Base-by-base conservation (phyloP, 2,329 filamentous ascomycete species). In the Colletotrichum sp. region DNA sequence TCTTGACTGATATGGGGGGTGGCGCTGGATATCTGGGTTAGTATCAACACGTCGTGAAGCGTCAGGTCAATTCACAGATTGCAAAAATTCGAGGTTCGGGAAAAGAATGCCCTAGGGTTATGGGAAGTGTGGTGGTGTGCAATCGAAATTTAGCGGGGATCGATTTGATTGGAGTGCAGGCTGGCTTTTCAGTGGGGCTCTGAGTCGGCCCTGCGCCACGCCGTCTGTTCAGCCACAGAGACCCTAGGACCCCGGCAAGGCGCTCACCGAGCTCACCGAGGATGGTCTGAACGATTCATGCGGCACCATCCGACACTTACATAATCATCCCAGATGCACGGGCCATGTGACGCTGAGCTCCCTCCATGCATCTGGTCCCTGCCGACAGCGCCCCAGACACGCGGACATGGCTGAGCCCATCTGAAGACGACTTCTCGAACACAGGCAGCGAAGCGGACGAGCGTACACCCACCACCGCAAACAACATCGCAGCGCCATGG, bases 401-500 rank as follows among this genome's bases (percentile, higher is more conserved):
- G 70, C 73, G 57, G 70, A 74, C 70, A 65, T 65, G 61, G 28
- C 48, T 38, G 28, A 68, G 64, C 21, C 43, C 70, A 65, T 68
- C 70, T 24, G n/a, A 73, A 68, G 48, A 76, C 74, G 52, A 74
- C 72, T 43, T 26, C 67, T 77, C 57, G 66, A 26, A 58, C 68
- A 65, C 15, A 24, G 48, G 21, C 26, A 67, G 52, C 30, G 18
- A 28, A 71, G 26, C 28, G 18, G 55, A 66, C 58, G 26, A 72
- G 61, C 65, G 12, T 28, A 77, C 63, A 63, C 43, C 43, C 34
- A 73, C 28, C 57, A 30, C 28, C 60, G 71, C 34, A 72, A 71
- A 69, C 30, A 66, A 18, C 48, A 69, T 69, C 43, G 57, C 43
- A 43, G 63, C 60, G 82, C 67, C 78, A 93, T 92, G 90, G 86